Evolutionary conservation across 1,284 basidiomycete species (phyloP).

Genomic region (Puccinia polysora): DNA sequence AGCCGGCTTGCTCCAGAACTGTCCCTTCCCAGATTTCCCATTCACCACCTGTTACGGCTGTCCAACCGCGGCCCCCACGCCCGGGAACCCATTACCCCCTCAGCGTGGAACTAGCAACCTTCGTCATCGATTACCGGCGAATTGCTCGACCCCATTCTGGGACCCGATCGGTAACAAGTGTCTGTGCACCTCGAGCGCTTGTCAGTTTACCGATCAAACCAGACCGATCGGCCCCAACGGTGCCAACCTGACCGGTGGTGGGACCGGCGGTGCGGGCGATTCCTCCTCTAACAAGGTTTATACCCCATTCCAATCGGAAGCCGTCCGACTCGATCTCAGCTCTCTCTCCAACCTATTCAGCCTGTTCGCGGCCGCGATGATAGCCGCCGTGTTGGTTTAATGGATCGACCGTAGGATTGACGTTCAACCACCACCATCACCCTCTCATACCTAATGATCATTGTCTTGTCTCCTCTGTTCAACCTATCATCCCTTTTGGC

Average conservation of each 20-base stretch:
- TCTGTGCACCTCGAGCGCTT: constrained; percentile 60
- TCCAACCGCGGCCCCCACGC: constrained; percentile 60
- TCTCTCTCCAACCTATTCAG: too few species aligned
- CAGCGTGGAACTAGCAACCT: constrained; percentile 59
- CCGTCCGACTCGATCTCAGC: too few species aligned
- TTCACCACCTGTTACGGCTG: constrained; percentile 69
- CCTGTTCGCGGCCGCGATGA: too few species aligned
- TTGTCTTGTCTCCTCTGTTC: too few species aligned
- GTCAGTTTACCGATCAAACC: constrained; percentile 63
- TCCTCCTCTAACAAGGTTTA: not conserved
- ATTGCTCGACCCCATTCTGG: constrained; percentile 74
- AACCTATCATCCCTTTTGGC: too few species aligned
- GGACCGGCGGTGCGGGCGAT: constrained; percentile 44
- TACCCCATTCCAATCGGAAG: constrained; percentile 42
- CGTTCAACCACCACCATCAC: too few species aligned
- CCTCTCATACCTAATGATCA: too few species aligned
- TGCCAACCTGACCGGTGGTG: constrained; percentile 60
- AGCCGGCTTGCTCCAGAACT: constrained; percentile 60
- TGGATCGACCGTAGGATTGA: too few species aligned
- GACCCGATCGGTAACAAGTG: constrained; percentile 66
- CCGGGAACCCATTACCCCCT: constrained; percentile 63
- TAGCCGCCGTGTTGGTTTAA: too few species aligned
- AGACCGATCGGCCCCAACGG: constrained; percentile 68
- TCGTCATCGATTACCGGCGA: constrained; percentile 57
- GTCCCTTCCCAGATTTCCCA: constrained; percentile 67